phyloP scores from a whole-genome alignment of 352 stramenopile genomes.

The Pseudoperonospora humuli region DNA sequence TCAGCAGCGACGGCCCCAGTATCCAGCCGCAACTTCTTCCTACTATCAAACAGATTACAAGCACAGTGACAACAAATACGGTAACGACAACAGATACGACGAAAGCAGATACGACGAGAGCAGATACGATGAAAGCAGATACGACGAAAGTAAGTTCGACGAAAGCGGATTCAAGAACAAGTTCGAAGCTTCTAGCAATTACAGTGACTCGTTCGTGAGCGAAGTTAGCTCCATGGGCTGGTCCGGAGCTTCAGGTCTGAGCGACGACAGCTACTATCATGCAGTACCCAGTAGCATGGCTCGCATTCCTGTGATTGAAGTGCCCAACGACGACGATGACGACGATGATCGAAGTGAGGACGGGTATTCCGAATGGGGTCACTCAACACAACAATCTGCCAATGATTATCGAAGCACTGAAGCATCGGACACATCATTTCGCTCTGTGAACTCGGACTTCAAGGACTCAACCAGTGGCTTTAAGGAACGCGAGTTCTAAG shows the following conservation, averaged over 20 bases:
- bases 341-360: constrained; percentile 17
- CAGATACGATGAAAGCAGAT: constrained; percentile 11
- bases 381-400: constrained; percentile 17
- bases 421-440: constrained; percentile 27
- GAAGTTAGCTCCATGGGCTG: constrained; percentile 27
- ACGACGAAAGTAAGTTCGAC: constrained; percentile 11
- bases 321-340: constrained; percentile 21
- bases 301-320: constrained; percentile 24
- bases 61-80: constrained; percentile 9
- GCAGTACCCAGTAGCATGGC: constrained; percentile 16
- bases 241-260: constrained; percentile 17
- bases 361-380: constrained; percentile 20
- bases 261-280: constrained; percentile 28
- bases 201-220: constrained; percentile 23
- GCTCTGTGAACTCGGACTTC: constrained; percentile 35
- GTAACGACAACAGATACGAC: constrained; percentile 15
- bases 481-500: constrained; percentile 32
- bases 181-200: constrained; percentile 13
- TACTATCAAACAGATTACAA: constrained; percentile 16
- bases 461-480: constrained; percentile 12
- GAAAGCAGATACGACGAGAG: constrained; percentile 16
- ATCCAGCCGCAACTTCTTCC: constrained; percentile 9
- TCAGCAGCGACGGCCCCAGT: constrained; percentile 22
- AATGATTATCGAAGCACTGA: constrained; percentile 21
- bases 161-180: constrained; percentile 9